Percentiles rank a stretch among this genome's conserved stretches.
Evolutionary conservation across 441 rosid genomes (phyloP).

Genomic region (Biscutella auriculata): DNA sequence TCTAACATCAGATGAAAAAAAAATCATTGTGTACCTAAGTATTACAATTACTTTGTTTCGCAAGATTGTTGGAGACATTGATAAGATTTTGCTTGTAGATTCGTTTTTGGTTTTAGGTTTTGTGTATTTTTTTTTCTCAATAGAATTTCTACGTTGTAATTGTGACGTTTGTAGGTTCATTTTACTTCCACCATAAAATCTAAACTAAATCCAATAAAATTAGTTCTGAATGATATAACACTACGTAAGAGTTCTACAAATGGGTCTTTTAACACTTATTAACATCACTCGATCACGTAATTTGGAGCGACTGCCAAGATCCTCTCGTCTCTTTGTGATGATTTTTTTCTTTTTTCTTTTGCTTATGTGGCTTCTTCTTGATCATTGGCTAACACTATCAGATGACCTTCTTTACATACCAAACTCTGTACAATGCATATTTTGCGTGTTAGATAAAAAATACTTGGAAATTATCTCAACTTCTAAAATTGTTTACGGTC

Average conservation of each 20-base stretch:
- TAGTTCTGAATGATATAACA: neutral
- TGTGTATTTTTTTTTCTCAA: too few species aligned
- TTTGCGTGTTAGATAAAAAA: neutral
- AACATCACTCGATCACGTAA: constrained; percentile 53
- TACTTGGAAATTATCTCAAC: neutral
- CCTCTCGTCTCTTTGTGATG: constrained; percentile 53
- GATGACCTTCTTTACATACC: constrained; percentile 75
- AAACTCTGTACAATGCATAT: constrained; percentile 45
- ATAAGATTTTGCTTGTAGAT: too few species aligned
- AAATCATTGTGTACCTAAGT: too few species aligned
- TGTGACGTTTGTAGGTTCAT: too few species aligned
- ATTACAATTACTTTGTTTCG: too few species aligned
- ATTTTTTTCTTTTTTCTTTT: constrained; percentile 35
- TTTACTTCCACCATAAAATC: too few species aligned
- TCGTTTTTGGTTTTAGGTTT: too few species aligned
- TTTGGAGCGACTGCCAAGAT: constrained; percentile 86
- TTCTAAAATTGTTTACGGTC: neutral
- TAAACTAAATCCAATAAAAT: neutral
- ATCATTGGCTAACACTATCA: constrained; percentile 76
- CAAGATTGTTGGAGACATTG: too few species aligned
- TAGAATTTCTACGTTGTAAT: too few species aligned
- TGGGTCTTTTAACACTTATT: neutral
- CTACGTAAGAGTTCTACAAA: neutral
- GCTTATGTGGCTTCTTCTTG: constrained; percentile 32
- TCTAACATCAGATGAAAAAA: too few species aligned